Percentiles rank a stretch among this genome's conserved stretches.
phyloP scores from a whole-genome alignment of 208 protist species.

The Endotrypanum monterogeii region DNA sequence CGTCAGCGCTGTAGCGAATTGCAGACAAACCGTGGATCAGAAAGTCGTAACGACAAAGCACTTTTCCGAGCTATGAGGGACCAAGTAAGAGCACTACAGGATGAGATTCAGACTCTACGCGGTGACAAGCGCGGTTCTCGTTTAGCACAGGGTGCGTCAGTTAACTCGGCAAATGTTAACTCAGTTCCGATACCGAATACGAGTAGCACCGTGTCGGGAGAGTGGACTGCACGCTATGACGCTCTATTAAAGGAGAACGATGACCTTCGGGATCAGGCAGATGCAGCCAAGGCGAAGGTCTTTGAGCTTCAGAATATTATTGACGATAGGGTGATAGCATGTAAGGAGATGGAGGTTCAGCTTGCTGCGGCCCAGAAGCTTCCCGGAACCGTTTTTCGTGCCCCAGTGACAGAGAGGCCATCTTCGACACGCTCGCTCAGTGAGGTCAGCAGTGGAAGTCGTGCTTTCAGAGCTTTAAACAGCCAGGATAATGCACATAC shows the following conservation, averaged over 20 bases:
- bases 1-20: constrained; percentile 37
- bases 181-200: background rate
- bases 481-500: background rate
- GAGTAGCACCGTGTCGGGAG: background rate
- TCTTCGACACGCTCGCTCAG: constrained; percentile 13
- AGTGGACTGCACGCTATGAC: constrained; percentile 25
- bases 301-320: constrained; percentile 31
- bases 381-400: background rate
- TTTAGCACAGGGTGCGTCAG: constrained; percentile 1
- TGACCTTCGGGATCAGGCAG: constrained; percentile 44
- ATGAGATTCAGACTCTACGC: constrained; percentile 29
- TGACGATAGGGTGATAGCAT: constrained; percentile 46
- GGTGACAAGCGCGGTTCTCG: constrained; percentile 15
- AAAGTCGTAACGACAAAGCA: constrained; percentile 42
- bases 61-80: constrained; percentile 65
- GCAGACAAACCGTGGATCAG: constrained; percentile 27
- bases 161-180: background rate
- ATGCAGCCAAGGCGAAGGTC: constrained; percentile 37
- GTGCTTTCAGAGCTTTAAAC: background rate
- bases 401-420: background rate
- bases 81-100: constrained; percentile 44
- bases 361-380: constrained; percentile 37
- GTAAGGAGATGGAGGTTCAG: constrained; percentile 55
- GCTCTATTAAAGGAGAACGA: constrained; percentile 40
- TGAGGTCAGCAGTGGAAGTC: constrained; percentile 10